A percentile compares a stretch with the other conserved stretches of the same genome.
Evolutionary conservation across 768 basidiomycete species (phyloP).

Genomic region (Pilatotrama ljubarskyi): DNA sequence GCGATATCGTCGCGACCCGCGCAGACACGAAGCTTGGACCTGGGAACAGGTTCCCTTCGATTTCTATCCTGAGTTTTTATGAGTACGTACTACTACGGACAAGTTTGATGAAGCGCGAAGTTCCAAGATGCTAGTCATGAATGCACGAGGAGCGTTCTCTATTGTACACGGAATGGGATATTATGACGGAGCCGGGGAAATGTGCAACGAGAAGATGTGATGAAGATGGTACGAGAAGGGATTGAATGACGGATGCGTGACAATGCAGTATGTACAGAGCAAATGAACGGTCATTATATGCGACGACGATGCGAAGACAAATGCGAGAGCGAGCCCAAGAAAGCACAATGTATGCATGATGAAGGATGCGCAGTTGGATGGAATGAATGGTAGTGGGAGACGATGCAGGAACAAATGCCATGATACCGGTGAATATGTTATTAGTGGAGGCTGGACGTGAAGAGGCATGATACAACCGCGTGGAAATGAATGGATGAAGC

Average conservation of each 20-base stretch:
- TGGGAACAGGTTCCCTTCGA: background rate
- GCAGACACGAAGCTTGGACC: background rate
- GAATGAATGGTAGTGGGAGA: background rate
- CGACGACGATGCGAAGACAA: slow-evolving; percentile 9
- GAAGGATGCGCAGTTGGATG: background rate
- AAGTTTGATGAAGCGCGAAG: background rate
- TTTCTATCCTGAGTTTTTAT: background rate
- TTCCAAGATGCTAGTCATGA: background rate
- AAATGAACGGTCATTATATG: slow-evolving; percentile 18
- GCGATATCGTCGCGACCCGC: too few relatives aligned
- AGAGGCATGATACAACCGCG: background rate
- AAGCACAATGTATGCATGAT: background rate
- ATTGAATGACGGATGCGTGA: background rate
- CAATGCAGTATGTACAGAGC: slow-evolving; percentile 13
- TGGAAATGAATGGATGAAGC: background rate
- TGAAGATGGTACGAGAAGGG: background rate
- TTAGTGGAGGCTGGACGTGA: background rate
- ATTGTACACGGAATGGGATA: slow-evolving; percentile 9
- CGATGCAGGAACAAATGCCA: background rate
- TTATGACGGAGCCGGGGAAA: background rate
- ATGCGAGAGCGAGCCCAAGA: slow-evolving; percentile 14
- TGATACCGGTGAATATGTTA: slow-evolving; percentile 20
- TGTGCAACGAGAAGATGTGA: background rate
- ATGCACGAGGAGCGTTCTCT: background rate
- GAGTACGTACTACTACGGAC: slow-evolving; percentile 11